A percentile compares a stretch with the other conserved stretches of the same genome.
phyloP scores from a whole-genome alignment of 495 filamentous ascomycete genomes.

The Pyrenula massariospora region DNA sequence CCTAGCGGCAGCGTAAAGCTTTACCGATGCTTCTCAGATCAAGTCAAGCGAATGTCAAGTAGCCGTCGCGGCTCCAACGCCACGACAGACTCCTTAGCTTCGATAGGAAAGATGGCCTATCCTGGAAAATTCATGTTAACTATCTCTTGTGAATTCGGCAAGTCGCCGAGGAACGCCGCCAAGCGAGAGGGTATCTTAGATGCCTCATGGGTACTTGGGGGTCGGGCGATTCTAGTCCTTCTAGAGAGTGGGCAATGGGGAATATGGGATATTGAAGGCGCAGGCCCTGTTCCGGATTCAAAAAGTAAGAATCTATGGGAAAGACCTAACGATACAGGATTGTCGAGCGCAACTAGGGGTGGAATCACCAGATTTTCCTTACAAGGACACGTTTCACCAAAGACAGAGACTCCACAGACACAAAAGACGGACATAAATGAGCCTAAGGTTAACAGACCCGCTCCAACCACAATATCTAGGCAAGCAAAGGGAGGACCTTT shows the following conservation, averaged over 20 bases:
- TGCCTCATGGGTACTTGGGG: conserved; percentile 73
- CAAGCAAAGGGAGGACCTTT: background rate
- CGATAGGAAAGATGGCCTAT: conserved; percentile 2
- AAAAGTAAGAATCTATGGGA: conserved; percentile 43
- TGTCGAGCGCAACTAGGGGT: conserved; percentile 51
- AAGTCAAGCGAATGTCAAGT: conserved; percentile 13
- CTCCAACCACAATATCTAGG: background rate
- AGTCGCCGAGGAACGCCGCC: conserved; percentile 7
- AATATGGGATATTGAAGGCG: conserved; percentile 76
- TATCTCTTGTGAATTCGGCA: conserved; percentile 55
- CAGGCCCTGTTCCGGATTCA: conserved; percentile 38
- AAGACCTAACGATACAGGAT: conserved; percentile 9
- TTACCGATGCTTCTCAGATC: conserved; percentile 35
- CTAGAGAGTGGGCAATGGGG: conserved; percentile 86
- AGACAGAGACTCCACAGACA: conserved; percentile 12
- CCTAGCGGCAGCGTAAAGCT: conserved; percentile 58
- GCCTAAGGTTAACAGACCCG: conserved; percentile 2
- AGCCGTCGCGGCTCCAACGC: conserved; percentile 15
- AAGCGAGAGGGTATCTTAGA: background rate
- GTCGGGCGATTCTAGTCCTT: conserved; percentile 63
- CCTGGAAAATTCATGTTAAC: conserved; percentile 52
- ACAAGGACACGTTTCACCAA: conserved; percentile 50
- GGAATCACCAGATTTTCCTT: conserved; percentile 57
- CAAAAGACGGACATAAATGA: conserved; percentile 18
- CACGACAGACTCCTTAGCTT: conserved; percentile 20